Evolutionary conservation across 768 basidiomycete species (phyloP), one percentile per base, ranked within the genome.

Genomic region (Macrolepiota albuminosa): DNA sequence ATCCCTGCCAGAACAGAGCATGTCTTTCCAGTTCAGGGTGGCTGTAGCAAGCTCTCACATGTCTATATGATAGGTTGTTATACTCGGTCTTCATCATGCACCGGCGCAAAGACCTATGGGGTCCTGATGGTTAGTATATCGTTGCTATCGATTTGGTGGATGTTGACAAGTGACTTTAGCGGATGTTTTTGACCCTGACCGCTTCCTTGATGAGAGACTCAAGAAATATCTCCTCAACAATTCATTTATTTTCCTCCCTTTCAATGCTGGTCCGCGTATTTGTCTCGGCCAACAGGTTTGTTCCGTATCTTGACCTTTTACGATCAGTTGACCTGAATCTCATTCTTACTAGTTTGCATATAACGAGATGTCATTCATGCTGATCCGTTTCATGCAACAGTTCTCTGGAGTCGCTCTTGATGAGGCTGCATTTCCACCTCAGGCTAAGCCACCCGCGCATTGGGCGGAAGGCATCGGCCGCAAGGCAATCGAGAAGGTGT

Each of bases 81-180:
- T 88, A 85, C 65, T 84, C 84, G 5, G 81, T 86, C 10, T 77
- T 87, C 60, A 63, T 83, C 61, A 86, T 88, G 85, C 87, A 89
- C 39, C 74, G 86, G 40, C 76, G 84, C 53, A 80, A 75, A 53
- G 84, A 86, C 56, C 77, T 86, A 3, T 90, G 87, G 87, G 87
- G 87, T 9, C 86, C 87, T 6, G 87, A 88, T 68, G 86, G 85
- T 84, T 67, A 26, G 69, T 59, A n/a, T 16, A 13, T 11, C 37
- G 5, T 16, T 26, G 1, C 52, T 18, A 3, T 2, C 7, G 21
- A 54, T 36, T 16, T 16, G 29, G 8, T 4, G 6, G 10, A 31
- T 29, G 6, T 40, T 40, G 16, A 40, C 9, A 8, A 54, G n/a
- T 16, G 18, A 54, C n/a, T 43, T 43, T 29, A 87, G 87, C 86